These are phyloP conservation scores for Clarireedia paspali DNA, from an alignment of 2,329 filamentous ascomycete genomes.

Conservation along the genomic window DNA sequence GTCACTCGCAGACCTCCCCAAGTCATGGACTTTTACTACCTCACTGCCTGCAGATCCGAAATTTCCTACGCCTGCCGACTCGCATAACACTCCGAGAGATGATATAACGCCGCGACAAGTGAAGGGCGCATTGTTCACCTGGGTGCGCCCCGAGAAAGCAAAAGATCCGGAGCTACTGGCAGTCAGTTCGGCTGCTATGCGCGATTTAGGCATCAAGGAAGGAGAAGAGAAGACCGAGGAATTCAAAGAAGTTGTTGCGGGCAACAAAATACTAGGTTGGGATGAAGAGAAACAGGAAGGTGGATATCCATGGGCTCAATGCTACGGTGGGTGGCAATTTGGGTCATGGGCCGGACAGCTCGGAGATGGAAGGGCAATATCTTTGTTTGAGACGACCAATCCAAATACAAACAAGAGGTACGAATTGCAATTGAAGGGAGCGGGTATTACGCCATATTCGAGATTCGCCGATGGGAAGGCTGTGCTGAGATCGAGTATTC, in stretches of 20 bases:
- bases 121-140: conserved; percentile 79
- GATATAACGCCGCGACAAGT: conserved; percentile 76
- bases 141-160: conserved; percentile 71
- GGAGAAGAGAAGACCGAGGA: conserved; percentile 63
- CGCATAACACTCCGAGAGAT: conserved; percentile 72
- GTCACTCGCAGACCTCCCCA: conserved; percentile 48
- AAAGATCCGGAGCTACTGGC: conserved; percentile 71
- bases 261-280: conserved; percentile 77
- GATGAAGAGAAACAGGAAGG: conserved; percentile 57
- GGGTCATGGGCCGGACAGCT: conserved; percentile 94
- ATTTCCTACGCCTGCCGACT: conserved; percentile 73
- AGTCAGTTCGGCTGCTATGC: conserved; percentile 70
- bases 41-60: conserved; percentile 66
- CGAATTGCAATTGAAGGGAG: conserved; percentile 91
- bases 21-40: conserved; percentile 58
- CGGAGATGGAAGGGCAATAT: conserved; percentile 90
- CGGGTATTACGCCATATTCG: conserved; percentile 87
- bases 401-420: conserved; percentile 64
- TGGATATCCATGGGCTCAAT: conserved; percentile 96
- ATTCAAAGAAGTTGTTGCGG: conserved; percentile 71
- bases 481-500: conserved; percentile 83
- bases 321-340: conserved; percentile 78
- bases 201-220: conserved; percentile 67
- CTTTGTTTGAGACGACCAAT: conserved; percentile 83
- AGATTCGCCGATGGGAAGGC: conserved; percentile 95